A percentile compares a stretch with the other conserved stretches of the same genome.
phyloP scores from a whole-genome alignment of 2,329 filamentous ascomycete species.

The Scedosporium boydii region DNA sequence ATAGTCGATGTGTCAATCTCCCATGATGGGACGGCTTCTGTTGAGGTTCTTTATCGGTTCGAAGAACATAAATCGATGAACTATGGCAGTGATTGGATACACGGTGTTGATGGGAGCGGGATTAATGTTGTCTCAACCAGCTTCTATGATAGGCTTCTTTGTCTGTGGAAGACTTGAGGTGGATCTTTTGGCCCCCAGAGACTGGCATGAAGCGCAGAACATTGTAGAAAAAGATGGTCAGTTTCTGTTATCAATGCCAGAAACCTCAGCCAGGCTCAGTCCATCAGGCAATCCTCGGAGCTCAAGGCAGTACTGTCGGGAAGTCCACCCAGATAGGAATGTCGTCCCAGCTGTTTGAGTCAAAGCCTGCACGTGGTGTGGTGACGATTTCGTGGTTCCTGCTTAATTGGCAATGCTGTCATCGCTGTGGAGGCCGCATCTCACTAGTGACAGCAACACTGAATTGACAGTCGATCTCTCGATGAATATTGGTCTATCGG shows the following conservation, averaged over 20 bases:
- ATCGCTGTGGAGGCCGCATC: not conserved
- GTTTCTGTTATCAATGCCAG: too few species aligned
- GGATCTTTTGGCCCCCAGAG: too few species aligned
- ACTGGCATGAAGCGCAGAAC: not conserved
- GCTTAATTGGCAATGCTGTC: not conserved
- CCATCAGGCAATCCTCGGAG: too few species aligned
- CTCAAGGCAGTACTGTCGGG: too few species aligned
- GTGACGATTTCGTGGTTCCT: not conserved
- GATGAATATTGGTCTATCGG: not conserved
- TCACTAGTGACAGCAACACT: not conserved
- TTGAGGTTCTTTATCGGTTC: slow-evolving; percentile 61
- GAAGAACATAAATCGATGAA: slow-evolving; percentile 92
- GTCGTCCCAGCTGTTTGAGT: too few species aligned
- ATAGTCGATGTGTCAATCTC: slow-evolving; percentile 41
- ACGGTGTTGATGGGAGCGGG: slow-evolving; percentile 13
- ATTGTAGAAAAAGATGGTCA: too few species aligned
- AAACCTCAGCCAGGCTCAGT: too few species aligned
- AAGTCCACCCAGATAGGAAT: not conserved
- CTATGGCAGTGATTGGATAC: slow-evolving; percentile 70
- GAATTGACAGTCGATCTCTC: too few species aligned
- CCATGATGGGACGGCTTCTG: slow-evolving; percentile 24
- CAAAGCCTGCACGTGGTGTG: too few species aligned
- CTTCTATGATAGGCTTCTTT: slow-evolving; percentile 66
- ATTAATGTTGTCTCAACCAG: slow-evolving; percentile 56
- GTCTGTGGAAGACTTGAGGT: slow-evolving; percentile 45